phyloP scores from a whole-genome alignment of 805 yeast genomes.

The Lachancea mirantina region DNA sequence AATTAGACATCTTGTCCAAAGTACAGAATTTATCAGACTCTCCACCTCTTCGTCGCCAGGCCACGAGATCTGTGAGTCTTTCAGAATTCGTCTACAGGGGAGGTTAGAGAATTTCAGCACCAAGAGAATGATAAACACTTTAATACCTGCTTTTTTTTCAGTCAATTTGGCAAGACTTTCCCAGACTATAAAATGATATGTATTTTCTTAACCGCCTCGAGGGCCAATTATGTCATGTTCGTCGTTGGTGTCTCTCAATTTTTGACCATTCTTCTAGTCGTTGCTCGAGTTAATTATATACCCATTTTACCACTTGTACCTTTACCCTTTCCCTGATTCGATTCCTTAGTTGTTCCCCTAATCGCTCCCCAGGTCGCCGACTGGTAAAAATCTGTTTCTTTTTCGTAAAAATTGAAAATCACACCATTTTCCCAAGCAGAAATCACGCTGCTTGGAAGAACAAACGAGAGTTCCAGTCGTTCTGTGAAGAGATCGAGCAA shows the following conservation, averaged over 20 bases:
- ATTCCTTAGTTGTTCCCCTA: too few species aligned
- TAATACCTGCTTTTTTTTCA: not conserved
- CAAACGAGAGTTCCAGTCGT: conserved; percentile 1
- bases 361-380: not conserved
- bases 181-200: too few species aligned
- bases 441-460: not conserved
- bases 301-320: too few species aligned
- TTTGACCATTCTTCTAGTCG: conserved; percentile 1
- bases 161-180: not conserved
- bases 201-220: too few species aligned
- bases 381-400: not conserved
- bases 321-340: too few species aligned
- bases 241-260: not conserved
- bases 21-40: too few species aligned
- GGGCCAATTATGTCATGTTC: not conserved
- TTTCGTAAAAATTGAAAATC: conserved; percentile 1
- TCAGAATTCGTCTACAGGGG: conserved; percentile 8
- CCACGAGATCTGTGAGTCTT: conserved; percentile 5
- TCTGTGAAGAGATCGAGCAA: not conserved
- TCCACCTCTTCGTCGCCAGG: conserved; percentile 2
- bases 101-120: not conserved
- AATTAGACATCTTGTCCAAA: too few species aligned
- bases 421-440: conserved; percentile 1
- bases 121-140: not conserved
- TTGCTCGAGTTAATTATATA: too few species aligned